Evolutionary conservation across 257 asterid genomes (phyloP).

Genomic region (Gentiana dahurica): DNA sequence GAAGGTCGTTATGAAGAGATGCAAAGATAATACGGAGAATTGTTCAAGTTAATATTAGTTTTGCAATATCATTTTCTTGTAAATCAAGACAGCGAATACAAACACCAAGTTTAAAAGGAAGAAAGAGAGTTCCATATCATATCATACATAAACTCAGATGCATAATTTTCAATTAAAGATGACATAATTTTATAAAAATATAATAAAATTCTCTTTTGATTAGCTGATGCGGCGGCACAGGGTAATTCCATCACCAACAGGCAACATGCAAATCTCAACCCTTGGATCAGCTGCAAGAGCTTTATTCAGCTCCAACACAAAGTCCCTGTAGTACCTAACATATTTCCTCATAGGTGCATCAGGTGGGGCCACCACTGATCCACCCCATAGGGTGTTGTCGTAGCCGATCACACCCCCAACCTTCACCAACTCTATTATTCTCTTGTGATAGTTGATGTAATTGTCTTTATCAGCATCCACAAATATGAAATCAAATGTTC

Average conservation of each 20-base stretch:
- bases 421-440: slow-evolving; percentile 19
- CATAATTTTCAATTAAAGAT: no score
- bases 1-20: no score
- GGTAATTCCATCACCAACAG: slow-evolving; percentile 23
- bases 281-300: slow-evolving; percentile 16
- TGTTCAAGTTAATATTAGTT: no score
- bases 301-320: slow-evolving; percentile 18
- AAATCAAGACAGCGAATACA: no score
- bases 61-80: no score
- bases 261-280: slow-evolving; percentile 22
- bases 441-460: slow-evolving; percentile 19
- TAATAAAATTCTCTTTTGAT: neutral
- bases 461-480: slow-evolving; percentile 26
- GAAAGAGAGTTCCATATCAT: no score
- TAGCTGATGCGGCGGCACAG: slow-evolving; percentile 16
- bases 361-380: slow-evolving; percentile 12
- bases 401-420: slow-evolving; percentile 22
- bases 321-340: slow-evolving; percentile 16
- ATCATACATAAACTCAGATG: no score
- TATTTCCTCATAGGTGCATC: slow-evolving; percentile 20
- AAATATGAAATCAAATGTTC: slow-evolving; percentile 18
- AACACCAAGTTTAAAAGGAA: no score
- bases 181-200: no score
- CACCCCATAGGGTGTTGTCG: slow-evolving; percentile 24
- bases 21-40: no score